Evolutionary conservation across 1,139 yeast genomes (phyloP).

Genomic region (Yamadazyma spencermartinsiae): DNA sequence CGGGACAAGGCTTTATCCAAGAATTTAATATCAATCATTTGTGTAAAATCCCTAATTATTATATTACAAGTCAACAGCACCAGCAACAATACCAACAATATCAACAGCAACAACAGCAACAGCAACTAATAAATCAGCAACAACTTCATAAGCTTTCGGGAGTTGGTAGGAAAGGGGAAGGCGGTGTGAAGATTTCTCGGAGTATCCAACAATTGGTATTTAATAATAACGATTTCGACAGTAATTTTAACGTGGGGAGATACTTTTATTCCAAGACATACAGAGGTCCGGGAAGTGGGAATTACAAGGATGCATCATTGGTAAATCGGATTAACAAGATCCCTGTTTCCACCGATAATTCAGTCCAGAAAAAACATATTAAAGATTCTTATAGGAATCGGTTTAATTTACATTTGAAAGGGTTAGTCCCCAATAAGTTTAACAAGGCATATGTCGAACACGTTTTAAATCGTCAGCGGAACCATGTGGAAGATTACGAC

Average conservation of each 20-base stretch:
- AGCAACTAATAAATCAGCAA: slow-evolving; percentile 3
- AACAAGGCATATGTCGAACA: slow-evolving; percentile 33
- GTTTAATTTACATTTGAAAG: slow-evolving; percentile 33
- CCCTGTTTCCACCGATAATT: slow-evolving; percentile 14
- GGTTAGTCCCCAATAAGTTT: slow-evolving; percentile 39
- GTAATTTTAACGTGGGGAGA: slow-evolving; percentile 34
- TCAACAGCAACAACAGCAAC: slow-evolving; percentile 3
- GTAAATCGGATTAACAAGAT: slow-evolving; percentile 39
- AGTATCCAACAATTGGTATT: slow-evolving; percentile 38
- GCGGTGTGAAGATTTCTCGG: slow-evolving; percentile 28
- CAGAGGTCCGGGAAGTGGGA: slow-evolving; percentile 51
- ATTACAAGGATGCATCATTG: slow-evolving; percentile 47
- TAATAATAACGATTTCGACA: slow-evolving; percentile 32
- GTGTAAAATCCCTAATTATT: slow-evolving; percentile 48
- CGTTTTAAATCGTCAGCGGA: slow-evolving; percentile 29
- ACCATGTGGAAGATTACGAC: slow-evolving; percentile 36
- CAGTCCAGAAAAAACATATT: slow-evolving; percentile 13
- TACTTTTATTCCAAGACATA: slow-evolving; percentile 43
- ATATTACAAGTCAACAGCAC: slow-evolving; percentile 32
- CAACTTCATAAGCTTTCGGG: slow-evolving; percentile 9
- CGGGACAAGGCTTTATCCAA: slow-evolving; percentile 49
- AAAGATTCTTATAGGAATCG: slow-evolving; percentile 20
- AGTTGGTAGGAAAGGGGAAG: slow-evolving; percentile 10
- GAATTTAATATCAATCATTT: slow-evolving; percentile 44
- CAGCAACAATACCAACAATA: slow-evolving; percentile 5